A percentile compares a stretch with the other conserved stretches of the same genome.
phyloP scores from a whole-genome alignment of 2,329 filamentous ascomycete species.

The Aspergillus fumigatus region DNA sequence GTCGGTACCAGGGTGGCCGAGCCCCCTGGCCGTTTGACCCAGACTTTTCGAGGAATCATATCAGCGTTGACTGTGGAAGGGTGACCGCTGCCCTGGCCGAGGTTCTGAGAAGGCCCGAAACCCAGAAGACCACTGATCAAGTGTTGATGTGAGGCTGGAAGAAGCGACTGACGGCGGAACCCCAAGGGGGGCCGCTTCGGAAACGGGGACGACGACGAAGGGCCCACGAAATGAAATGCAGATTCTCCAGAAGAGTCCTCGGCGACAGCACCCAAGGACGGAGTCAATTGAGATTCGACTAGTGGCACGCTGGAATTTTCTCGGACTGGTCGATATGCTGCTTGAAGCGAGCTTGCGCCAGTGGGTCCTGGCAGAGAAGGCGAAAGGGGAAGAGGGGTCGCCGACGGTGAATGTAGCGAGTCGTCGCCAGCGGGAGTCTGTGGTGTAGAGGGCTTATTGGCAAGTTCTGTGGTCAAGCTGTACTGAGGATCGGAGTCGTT shows the following conservation, averaged over 20 bases:
- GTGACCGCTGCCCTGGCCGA: slow-evolving; percentile 17
- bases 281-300: slow-evolving; percentile 19
- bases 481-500: slow-evolving; percentile 7
- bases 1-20: slow-evolving; percentile 85
- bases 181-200: slow-evolving; percentile 32
- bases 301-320: slow-evolving; percentile 10
- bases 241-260: slow-evolving; percentile 18
- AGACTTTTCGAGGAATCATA: slow-evolving; percentile 66
- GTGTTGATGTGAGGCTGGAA: slow-evolving; percentile 36
- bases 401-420: slow-evolving; percentile 13
- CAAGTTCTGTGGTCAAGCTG: slow-evolving; percentile 14
- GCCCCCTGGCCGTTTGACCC: slow-evolving; percentile 82
- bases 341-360: slow-evolving; percentile 18
- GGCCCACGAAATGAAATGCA: slow-evolving; percentile 6
- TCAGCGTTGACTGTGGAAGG: slow-evolving; percentile 20
- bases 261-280: slow-evolving; percentile 25
- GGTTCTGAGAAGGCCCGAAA: slow-evolving; percentile 17
- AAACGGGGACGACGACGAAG: slow-evolving; percentile 11
- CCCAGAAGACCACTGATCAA: slow-evolving; percentile 34
- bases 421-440: slow-evolving; percentile 22
- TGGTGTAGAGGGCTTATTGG: slow-evolving; percentile 14
- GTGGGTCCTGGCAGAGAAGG: slow-evolving; percentile 15
- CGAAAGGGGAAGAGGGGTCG: slow-evolving; percentile 16
- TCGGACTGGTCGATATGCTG: slow-evolving; percentile 13
- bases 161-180: slow-evolving; percentile 37